Base-by-base conservation (phyloP, 257 asterid species). In the Striga asiatica region DNA sequence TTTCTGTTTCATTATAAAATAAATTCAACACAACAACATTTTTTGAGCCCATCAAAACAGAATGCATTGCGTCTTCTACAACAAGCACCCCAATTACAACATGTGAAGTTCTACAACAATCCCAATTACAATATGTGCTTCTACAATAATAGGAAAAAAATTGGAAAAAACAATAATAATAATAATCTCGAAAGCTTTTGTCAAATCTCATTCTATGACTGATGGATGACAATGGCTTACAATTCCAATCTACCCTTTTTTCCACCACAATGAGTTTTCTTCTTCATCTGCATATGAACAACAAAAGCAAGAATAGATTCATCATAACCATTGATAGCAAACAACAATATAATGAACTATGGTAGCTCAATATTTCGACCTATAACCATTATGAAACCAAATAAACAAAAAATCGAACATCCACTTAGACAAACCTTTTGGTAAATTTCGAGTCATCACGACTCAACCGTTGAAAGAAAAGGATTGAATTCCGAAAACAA, bases 401-500 rank as follows among this genome's bases (percentile, higher is more conserved):
- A 42, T 42, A 42, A 4, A 4, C 10, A 6, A 12, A 16, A 49
- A 53, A 43, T 49, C 25, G 50, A 13, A 60, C n/a, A 21, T 24
- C 50, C 64, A 52, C 59, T 35, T 2, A 29, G 20, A 68, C 82
- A 37, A 42, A 72, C 86, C 80, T 18, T 58, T 2, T 13, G 16
- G 47, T 41, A 63, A 65, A 25, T 52, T 56, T 27, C 61, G 59
- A 57, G 58, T 28, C 69, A 25, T 76, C 58, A 78, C 24, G 65
- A 74, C 43, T 82, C 79, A 10, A 82, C 76, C 0, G 91, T 69
- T 17, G 95, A 72, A 64, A 92, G 95, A 68, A 84, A n/a, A 76
- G 22, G 99, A 92, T 54, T 92, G 99, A 47, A 92, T 85, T 50
- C 99, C 99, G 6, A 92, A 92, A 54, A 82, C 78, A 48, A 92